Evolutionary conservation across 192 early-diverging fungal species (phyloP).

Genomic region (Dispira simplex): DNA sequence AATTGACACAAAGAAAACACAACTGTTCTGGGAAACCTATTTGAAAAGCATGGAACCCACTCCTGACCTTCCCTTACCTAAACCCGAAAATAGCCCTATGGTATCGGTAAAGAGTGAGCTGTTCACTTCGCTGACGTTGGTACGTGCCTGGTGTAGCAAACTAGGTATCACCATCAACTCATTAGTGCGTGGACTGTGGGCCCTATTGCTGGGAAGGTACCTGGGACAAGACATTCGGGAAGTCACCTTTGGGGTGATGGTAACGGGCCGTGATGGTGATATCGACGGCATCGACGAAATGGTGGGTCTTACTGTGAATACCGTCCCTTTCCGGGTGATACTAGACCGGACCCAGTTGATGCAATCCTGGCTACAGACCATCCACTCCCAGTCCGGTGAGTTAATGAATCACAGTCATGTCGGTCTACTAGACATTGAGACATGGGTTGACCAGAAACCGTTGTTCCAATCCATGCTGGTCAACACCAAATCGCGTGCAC

Average conservation of each 20-base stretch:
- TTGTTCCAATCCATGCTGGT: not conserved
- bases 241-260: constrained; percentile 8
- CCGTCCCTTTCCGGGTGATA: not conserved
- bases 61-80: not conserved
- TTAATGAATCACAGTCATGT: not conserved
- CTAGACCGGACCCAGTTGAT: not conserved
- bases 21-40: not conserved
- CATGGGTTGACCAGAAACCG: not conserved
- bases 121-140: too few relatives aligned
- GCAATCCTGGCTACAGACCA: not conserved
- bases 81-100: too few relatives aligned
- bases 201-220: not conserved
- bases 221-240: not conserved
- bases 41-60: not conserved
- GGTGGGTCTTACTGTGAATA: constrained; percentile 8
- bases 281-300: constrained; percentile 6
- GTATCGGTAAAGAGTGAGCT: too few relatives aligned
- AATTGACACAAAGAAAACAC: too few relatives aligned
- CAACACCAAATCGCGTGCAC: not conserved
- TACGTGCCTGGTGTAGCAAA: not conserved
- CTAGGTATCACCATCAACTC: not conserved
- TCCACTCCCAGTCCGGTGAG: not conserved
- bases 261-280: not conserved
- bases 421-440: constrained; percentile 2
- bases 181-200: constrained; percentile 5